These are phyloP conservation scores for Corinectria fuckeliana DNA, from an alignment of 2,329 filamentous ascomycete genomes.

Conservation along the genomic window DNA sequence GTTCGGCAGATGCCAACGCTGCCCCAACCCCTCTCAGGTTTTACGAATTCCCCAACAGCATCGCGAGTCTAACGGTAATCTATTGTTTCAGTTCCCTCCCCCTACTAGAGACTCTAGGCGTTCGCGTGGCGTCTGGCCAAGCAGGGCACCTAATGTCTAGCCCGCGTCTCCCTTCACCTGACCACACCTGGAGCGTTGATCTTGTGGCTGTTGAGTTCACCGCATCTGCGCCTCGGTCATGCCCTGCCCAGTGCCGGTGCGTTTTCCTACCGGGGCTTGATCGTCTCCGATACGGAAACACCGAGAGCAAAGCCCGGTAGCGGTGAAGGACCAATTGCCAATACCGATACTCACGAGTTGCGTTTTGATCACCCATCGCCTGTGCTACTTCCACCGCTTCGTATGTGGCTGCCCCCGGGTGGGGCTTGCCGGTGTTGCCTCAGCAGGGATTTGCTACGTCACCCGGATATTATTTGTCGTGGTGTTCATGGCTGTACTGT, in stretches of 20 bases:
- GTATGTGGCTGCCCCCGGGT: conserved; percentile 27
- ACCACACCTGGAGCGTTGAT: conserved; percentile 4
- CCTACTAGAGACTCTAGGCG: background rate
- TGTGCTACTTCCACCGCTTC: conserved; percentile 23
- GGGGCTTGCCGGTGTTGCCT: conserved; percentile 24
- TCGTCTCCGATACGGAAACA: background rate
- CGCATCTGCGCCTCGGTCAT: conserved; percentile 9
- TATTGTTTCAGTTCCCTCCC: background rate
- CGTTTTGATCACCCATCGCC: conserved; percentile 16
- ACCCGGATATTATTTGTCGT: conserved; percentile 4
- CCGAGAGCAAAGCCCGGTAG: background rate
- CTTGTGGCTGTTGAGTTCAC: conserved; percentile 14
- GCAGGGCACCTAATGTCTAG: conserved; percentile 5
- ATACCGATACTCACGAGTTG: conserved; percentile 6
- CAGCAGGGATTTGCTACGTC: conserved; percentile 8
- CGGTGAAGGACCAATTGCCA: conserved; percentile 6
- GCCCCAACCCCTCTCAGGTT: background rate
- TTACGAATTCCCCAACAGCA: background rate
- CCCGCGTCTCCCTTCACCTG: background rate
- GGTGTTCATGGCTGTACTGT: background rate
- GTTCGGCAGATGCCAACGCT: background rate
- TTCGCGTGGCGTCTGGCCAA: no score
- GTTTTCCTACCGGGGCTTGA: background rate
- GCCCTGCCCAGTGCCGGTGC: background rate
- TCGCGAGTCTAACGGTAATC: background rate